phyloP scores from a whole-genome alignment of 768 basidiomycete genomes.

The Pisolithus tinctorius region DNA sequence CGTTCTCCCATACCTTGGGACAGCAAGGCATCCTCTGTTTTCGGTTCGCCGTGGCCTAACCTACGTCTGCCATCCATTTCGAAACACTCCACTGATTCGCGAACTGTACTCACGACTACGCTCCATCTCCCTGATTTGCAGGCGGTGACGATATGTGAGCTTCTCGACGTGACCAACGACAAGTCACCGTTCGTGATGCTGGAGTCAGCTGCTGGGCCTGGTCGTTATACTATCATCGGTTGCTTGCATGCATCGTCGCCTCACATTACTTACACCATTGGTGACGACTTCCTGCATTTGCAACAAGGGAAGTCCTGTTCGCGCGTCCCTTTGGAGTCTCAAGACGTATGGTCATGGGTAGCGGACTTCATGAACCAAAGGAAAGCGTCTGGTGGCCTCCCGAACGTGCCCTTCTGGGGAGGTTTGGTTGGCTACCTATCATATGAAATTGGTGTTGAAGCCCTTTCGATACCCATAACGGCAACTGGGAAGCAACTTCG shows the following conservation, averaged over 20 bases:
- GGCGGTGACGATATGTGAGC: slow-evolving; percentile 48
- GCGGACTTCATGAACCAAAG: slow-evolving; percentile 56
- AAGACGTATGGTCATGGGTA: slow-evolving; percentile 72
- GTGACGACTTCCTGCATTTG: slow-evolving; percentile 43
- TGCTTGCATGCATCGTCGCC: slow-evolving; percentile 47
- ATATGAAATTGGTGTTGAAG: slow-evolving; percentile 69
- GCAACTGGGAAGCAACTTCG: slow-evolving; percentile 14
- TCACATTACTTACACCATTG: slow-evolving; percentile 54
- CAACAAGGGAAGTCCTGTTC: slow-evolving; percentile 29
- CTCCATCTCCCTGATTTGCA: slow-evolving; percentile 31
- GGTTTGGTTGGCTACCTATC: slow-evolving; percentile 73
- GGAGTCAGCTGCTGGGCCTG: slow-evolving; percentile 73
- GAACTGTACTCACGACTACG: slow-evolving; percentile 29
- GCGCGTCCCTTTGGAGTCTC: slow-evolving; percentile 37
- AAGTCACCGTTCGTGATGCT: slow-evolving; percentile 57
- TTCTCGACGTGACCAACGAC: slow-evolving; percentile 58
- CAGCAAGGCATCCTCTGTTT: slow-evolving; percentile 21
- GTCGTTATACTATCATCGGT: slow-evolving; percentile 67
- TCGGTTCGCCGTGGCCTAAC: slow-evolving; percentile 59
- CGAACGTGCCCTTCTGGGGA: slow-evolving; percentile 75
- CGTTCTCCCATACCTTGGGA: slow-evolving; percentile 40
- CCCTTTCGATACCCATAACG: slow-evolving; percentile 39
- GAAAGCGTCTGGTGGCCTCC: slow-evolving; percentile 25
- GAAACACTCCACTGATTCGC: slow-evolving; percentile 12
- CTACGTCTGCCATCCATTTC: slow-evolving; percentile 18